Percentiles rank a stretch among this genome's conserved stretches.
Conservation (phyloP, 805 yeast species). For the Wickerhamiella slavikovae region DNA sequence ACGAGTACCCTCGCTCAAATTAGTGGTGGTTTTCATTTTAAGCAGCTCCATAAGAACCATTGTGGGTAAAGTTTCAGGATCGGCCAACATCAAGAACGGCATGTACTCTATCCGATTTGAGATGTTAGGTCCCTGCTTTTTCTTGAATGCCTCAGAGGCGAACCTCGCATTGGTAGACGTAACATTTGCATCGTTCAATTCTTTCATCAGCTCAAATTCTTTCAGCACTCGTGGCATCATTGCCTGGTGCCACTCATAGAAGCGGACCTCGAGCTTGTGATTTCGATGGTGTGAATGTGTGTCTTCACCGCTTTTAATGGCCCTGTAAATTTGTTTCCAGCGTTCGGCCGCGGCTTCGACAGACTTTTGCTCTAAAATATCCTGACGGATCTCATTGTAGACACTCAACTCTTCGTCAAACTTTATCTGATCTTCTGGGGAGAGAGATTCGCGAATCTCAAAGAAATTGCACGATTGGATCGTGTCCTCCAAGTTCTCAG, state of each 20-base stretch:
- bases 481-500: slow-evolving; percentile 14
- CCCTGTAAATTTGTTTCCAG: slow-evolving; percentile 65
- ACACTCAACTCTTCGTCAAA: slow-evolving; percentile 51
- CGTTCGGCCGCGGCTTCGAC: slow-evolving; percentile 69
- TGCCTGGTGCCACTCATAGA: slow-evolving; percentile 70
- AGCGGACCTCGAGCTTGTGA: slow-evolving; percentile 43
- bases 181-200: too few species aligned
- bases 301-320: slow-evolving; percentile 9
- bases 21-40: slow-evolving; percentile 54
- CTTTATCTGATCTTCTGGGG: slow-evolving; percentile 19
- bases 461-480: slow-evolving; percentile 37
- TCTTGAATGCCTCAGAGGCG: slow-evolving; percentile 9
- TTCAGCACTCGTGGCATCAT: slow-evolving; percentile 49
- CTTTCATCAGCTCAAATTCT: slow-evolving; percentile 38
- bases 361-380: slow-evolving; percentile 54
- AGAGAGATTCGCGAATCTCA: slow-evolving; percentile 35
- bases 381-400: slow-evolving; percentile 59
- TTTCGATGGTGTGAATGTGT: slow-evolving; percentile 23
- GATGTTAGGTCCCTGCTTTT: slow-evolving; percentile 7
- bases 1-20: slow-evolving; percentile 56
- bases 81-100: slow-evolving; percentile 52
- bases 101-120: slow-evolving; percentile 30
- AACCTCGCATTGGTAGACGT: too few species aligned
- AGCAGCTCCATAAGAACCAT: slow-evolving; percentile 68
- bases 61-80: slow-evolving; percentile 64